Evolutionary conservation across 2,329 filamentous ascomycete species (phyloP), one percentile per base, ranked within the genome.

Genomic region (Drechmeria coniospora): DNA sequence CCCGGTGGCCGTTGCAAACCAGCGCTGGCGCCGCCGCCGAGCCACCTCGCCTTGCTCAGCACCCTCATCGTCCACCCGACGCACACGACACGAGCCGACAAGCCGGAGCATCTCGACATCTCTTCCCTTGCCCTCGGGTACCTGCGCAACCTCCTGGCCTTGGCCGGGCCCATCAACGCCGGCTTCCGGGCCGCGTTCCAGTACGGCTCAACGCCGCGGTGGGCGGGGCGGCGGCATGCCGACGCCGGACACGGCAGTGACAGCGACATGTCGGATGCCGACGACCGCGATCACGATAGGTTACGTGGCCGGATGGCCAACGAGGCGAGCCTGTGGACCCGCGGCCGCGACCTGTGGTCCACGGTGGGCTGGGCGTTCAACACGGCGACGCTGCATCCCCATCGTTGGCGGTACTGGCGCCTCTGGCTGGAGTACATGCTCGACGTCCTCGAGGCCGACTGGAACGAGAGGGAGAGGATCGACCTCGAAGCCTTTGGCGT

Each of bases 361-460:
- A 69, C 81, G 0, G 66, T 90, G 0, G 90, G 87, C 4, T 95
- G 90, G 90, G 79, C 81, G 0, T 84, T 95, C 49, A 90, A 87
- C 46, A 95, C 87, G 55, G 86, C 82, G 28, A 65, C 79, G 2
- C 50, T 67, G 18, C 63, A 87, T 39, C 73, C 73, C 2, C 63
- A 68, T 22, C 67, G 87, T 13, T 95, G 90, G 87, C 65, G 63
- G 27, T 67, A 74, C 44, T 95, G 86, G 84, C 73, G 66, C 40
- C 53, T 71, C 6, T 93, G 83, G 79, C 59, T 95, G 10, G 68
- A 75, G 19, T 74, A 79, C 35, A 78, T 93, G 64, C 51, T 92
- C 5, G 78, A 86, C 41, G 70, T 79, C 6, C 56, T 94, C 9
- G 77, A 90, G 37, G 57, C 61, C 3, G 81, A 92, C 41, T 74